These are phyloP conservation scores for Jacaranda copaia DNA, from an alignment of 257 asterid species.

Conservation along the genomic window DNA sequence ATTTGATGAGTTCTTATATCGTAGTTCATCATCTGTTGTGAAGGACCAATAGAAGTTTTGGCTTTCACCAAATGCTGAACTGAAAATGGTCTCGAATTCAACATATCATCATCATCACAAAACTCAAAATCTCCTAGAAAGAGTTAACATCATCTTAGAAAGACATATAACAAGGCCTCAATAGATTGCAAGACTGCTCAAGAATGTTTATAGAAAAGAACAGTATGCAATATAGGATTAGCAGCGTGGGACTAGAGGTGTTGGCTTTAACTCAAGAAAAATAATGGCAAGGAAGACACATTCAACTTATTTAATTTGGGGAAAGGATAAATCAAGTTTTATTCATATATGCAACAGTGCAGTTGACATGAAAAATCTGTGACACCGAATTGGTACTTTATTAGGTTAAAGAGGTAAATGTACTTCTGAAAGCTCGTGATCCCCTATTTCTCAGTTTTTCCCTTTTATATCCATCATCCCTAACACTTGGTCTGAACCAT, in stretches of 20 bases:
- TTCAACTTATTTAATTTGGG: background rate
- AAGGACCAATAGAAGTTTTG: slow-evolving; percentile 62
- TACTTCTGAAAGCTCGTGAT: slow-evolving; percentile 53
- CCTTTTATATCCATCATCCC: slow-evolving; percentile 50
- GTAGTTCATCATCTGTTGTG: slow-evolving; percentile 57
- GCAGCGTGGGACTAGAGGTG: too few species aligned
- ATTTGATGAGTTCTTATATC: slow-evolving; percentile 55
- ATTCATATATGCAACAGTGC: too few species aligned
- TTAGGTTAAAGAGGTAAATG: slow-evolving; percentile 35
- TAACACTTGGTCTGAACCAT: slow-evolving; percentile 73
- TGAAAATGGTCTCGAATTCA: slow-evolving; percentile 66
- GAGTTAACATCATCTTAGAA: slow-evolving; percentile 20
- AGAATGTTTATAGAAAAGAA: too few species aligned
- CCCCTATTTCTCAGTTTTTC: slow-evolving; percentile 57
- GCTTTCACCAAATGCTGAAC: slow-evolving; percentile 64
- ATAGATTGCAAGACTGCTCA: too few species aligned
- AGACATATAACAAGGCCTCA: too few species aligned
- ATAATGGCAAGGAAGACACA: background rate
- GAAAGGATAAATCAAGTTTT: too few species aligned
- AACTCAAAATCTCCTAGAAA: slow-evolving; percentile 62
- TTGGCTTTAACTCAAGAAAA: too few species aligned
- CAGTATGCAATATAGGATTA: too few species aligned
- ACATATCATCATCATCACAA: slow-evolving; percentile 48
- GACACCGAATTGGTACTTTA: background rate
- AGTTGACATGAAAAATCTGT: slow-evolving; percentile 1